Evolutionary conservation across 768 basidiomycete genomes (phyloP).

Genomic region (Roridomyces roridus): DNA sequence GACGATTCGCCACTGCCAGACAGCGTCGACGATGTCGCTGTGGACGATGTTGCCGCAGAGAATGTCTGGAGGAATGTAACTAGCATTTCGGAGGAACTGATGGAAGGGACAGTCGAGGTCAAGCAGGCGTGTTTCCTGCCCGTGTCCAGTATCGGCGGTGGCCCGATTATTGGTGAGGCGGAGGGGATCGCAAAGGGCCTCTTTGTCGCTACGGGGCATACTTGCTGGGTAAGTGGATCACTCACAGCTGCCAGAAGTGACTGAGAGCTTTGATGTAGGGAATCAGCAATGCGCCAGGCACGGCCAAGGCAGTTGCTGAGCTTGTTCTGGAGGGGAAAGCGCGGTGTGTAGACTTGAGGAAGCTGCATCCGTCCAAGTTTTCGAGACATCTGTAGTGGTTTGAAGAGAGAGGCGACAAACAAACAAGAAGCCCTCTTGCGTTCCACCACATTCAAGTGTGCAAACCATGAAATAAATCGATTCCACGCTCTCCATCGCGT

Average conservation of each 20-base stretch:
- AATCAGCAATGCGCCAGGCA: slow-evolving; percentile 85
- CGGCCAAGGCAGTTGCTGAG: slow-evolving; percentile 75
- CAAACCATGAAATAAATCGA: no score
- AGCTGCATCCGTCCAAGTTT: slow-evolving; percentile 48
- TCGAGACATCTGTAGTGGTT: no score
- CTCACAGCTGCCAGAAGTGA: no score
- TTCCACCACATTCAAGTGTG: no score
- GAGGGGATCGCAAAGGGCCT: slow-evolving; percentile 62
- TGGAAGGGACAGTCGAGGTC: slow-evolving; percentile 55
- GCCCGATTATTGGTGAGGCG: slow-evolving; percentile 78
- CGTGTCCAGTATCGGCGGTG: slow-evolving; percentile 57
- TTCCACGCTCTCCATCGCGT: no score
- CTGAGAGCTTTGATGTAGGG: slow-evolving; percentile 50
- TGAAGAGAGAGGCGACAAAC: no score
- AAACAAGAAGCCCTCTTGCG: no score
- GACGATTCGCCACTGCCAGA: slow-evolving; percentile 74
- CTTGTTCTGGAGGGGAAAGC: slow-evolving; percentile 76
- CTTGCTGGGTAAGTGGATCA: slow-evolving; percentile 70
- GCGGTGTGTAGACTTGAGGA: slow-evolving; percentile 58
- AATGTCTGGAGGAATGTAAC: slow-evolving; percentile 60
- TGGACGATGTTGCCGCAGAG: slow-evolving; percentile 63
- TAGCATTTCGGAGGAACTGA: slow-evolving; percentile 64
- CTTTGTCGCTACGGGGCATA: slow-evolving; percentile 79
- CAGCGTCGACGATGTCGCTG: slow-evolving; percentile 73
- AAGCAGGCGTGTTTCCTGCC: slow-evolving; percentile 84